These are phyloP conservation scores for Saprolegnia diclina DNA, from an alignment of 352 stramenopile species.

Conservation along the genomic window DNA sequence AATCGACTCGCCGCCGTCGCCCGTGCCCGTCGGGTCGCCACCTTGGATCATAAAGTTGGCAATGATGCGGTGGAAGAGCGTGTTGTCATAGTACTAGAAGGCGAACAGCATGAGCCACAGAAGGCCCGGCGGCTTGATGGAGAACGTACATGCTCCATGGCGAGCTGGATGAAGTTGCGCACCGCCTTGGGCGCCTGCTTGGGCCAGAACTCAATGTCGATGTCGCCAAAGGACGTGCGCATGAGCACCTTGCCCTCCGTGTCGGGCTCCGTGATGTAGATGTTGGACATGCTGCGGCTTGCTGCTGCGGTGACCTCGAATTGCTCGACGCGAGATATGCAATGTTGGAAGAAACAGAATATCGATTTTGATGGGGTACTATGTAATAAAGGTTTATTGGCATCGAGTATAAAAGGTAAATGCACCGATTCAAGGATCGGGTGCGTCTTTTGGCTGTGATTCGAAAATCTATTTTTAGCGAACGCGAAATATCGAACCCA, in stretches of 20 bases:
- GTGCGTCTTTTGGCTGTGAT: too few species aligned
- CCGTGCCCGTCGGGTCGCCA: conserved; percentile 85
- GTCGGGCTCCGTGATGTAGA: conserved; percentile 95
- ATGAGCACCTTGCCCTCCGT: conserved; percentile 95
- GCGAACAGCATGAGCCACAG: conserved; percentile 47
- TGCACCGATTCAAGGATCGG: too few species aligned
- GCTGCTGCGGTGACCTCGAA: too few species aligned
- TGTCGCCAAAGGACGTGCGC: conserved; percentile 94
- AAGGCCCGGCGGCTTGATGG: conserved; percentile 17
- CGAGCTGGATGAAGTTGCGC: conserved; percentile 91
- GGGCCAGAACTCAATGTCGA: conserved; percentile 96
- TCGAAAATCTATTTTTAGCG: too few species aligned
- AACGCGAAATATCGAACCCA: too few species aligned
- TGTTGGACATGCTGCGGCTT: conserved; percentile 86
- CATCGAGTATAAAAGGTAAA: too few species aligned
- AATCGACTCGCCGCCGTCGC: conserved; percentile 75
- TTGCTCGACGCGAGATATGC: too few species aligned
- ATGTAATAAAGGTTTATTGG: too few species aligned
- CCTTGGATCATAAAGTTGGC: conserved; percentile 94
- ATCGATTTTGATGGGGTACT: too few species aligned
- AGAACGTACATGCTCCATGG: conserved; percentile 60
- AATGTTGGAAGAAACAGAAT: too few species aligned
- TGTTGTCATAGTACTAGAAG: conserved; percentile 91
- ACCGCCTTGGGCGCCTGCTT: conserved; percentile 94
- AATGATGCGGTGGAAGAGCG: conserved; percentile 94